Percentiles rank a stretch among this genome's conserved stretches.
Conservation (phyloP, 805 yeast genomes). For the Brettanomyces naardenensis region DNA sequence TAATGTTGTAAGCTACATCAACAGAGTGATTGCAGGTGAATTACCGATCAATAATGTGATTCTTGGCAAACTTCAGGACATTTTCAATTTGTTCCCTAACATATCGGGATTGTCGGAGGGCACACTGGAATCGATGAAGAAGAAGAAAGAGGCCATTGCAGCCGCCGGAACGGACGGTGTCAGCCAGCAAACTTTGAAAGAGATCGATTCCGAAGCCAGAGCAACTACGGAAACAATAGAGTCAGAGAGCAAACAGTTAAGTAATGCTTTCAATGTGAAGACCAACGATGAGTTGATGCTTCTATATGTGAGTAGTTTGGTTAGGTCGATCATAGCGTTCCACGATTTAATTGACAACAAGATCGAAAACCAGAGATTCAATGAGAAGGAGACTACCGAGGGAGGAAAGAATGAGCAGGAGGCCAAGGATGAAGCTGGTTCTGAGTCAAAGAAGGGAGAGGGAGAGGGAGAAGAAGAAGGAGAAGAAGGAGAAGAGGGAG, state of each 20-base stretch:
- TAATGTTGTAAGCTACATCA: conserved; percentile 72
- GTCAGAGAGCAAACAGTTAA: conserved; percentile 28
- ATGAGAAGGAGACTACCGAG: conserved; percentile 29
- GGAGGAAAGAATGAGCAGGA: conserved; percentile 6
- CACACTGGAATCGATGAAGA: not conserved
- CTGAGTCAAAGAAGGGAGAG: too few species aligned
- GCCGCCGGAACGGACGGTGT: not conserved
- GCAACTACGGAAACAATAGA: conserved; percentile 8
- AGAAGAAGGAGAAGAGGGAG: conserved; percentile 1
- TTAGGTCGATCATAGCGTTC: conserved; percentile 91
- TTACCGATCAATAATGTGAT: conserved; percentile 88
- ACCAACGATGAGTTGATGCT: conserved; percentile 96
- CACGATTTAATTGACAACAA: conserved; percentile 96
- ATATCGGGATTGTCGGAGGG: conserved; percentile 30
- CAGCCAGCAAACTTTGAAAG: not conserved
- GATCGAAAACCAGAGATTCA: conserved; percentile 60
- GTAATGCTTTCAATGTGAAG: conserved; percentile 80
- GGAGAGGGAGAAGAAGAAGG: too few species aligned
- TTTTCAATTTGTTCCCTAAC: conserved; percentile 88
- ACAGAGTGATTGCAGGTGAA: conserved; percentile 58
- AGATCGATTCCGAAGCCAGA: not conserved
- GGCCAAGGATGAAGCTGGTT: conserved; percentile 9
- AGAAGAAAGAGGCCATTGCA: not conserved
- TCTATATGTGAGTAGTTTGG: conserved; percentile 80
- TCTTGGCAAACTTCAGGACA: conserved; percentile 87